These are phyloP conservation scores for Russula lepida DNA, from an alignment of 768 basidiomycete genomes.

Conservation along the genomic window DNA sequence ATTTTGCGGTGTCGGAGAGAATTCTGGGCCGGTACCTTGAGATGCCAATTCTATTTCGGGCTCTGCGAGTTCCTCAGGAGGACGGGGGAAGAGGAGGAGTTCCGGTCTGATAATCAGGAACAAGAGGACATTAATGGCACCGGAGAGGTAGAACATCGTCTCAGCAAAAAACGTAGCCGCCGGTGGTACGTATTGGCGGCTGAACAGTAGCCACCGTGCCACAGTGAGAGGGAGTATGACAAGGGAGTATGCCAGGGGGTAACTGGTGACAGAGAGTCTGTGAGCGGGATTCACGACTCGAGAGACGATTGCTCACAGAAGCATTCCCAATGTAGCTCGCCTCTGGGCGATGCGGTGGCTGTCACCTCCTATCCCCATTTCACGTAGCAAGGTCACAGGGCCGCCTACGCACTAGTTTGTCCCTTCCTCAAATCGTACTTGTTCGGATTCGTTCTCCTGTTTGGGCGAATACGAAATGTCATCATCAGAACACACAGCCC, in stretches of 20 bases:
- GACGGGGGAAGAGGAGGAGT: constrained; percentile 27
- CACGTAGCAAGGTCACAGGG: too few relatives aligned
- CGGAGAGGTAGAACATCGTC: constrained; percentile 23
- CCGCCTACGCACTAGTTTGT: too few relatives aligned
- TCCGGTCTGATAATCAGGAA: constrained; percentile 31
- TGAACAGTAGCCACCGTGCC: background rate
- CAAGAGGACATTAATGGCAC: constrained; percentile 36
- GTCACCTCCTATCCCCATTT: too few relatives aligned
- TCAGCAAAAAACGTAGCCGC: constrained; percentile 29
- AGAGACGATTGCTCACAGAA: constrained; percentile 25
- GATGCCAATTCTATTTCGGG: background rate
- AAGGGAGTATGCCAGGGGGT: background rate
- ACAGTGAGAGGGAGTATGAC: background rate
- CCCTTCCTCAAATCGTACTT: too few relatives aligned
- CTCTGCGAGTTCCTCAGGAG: background rate
- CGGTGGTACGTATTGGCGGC: constrained; percentile 26
- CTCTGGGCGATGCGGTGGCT: too few relatives aligned
- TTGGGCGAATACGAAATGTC: too few relatives aligned
- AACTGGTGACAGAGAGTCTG: background rate
- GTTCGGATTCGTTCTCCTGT: too few relatives aligned
- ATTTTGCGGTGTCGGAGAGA: background rate
- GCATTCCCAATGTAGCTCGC: constrained; percentile 7
- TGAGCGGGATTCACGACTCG: background rate
- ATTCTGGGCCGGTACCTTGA: background rate
- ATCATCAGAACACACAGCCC: too few relatives aligned